Percentiles rank a stretch among this genome's conserved stretches.
These are phyloP conservation scores for Oenanthe sinensis DNA, from an alignment of 129 eudicot species.

Conservation along the genomic window DNA sequence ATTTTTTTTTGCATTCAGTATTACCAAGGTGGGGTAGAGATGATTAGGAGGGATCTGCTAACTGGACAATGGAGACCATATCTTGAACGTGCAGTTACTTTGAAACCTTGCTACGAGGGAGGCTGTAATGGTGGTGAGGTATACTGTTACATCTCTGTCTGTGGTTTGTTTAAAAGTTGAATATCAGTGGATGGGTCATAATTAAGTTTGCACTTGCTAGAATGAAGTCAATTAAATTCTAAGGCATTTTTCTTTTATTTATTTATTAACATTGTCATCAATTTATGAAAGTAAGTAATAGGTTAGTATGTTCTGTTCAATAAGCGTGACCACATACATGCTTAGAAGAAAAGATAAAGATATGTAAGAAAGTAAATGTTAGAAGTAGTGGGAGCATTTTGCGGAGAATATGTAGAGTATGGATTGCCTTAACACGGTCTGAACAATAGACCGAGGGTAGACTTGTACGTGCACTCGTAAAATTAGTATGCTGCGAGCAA, in stretches of 20 bases:
- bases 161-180: neutral
- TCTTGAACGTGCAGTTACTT: constrained; percentile 74
- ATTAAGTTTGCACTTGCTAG: neutral
- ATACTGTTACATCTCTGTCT: constrained; percentile 10
- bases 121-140: constrained; percentile 98
- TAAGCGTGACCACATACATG: neutral
- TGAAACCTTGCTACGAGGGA: constrained; percentile 88
- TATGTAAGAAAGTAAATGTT: neutral
- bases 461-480: neutral
- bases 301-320: neutral
- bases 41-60: constrained; percentile 93
- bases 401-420: neutral
- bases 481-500: neutral
- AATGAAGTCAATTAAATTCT: neutral
- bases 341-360: neutral
- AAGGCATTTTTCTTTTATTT: neutral
- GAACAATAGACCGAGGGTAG: neutral
- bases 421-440: neutral
- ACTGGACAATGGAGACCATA: constrained; percentile 95
- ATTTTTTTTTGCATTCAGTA: constrained; percentile 27
- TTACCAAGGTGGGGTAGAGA: constrained; percentile 97
- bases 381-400: neutral
- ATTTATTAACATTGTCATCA: neutral
- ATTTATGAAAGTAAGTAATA: neutral
- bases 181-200: neutral